Base-by-base conservation (phyloP, 2,329 filamentous ascomycete genomes). In the Paecilomyces sp. region DNA sequence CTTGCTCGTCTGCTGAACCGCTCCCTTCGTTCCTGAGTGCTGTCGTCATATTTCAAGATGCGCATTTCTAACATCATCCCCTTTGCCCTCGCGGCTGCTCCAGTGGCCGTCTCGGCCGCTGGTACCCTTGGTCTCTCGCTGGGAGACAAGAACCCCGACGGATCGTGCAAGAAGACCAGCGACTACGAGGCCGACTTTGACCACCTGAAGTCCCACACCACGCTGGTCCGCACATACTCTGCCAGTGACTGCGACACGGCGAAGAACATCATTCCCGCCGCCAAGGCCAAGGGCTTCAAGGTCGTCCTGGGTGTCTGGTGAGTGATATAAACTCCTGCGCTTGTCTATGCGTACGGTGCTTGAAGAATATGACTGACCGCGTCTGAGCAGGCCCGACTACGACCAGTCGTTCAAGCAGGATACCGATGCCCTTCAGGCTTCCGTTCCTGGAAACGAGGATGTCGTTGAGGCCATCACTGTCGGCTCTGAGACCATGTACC, bases 291-390 rank as follows among this genome's bases (percentile, higher is more conserved):
- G 73, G 82, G 80, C 18, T 86, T 89, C 75, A 78, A 88, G 75
- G 86, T 90, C 62, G 77, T 90, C n/a, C 75, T 90, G 50, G 88
- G 86, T 62, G 83, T 90, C 69, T 90, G 87, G 87, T 86, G 75
- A 64, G 79, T 67, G 61, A 33, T 15, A 33, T 15, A 18, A 25
- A 52, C 41, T 24, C 56, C 56, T 53, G 25, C 18, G 28, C 7
- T 56, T 34, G 15, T 25, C 30, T 3, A 47, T 22, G 7, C 12
- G 30, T 30, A 15, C 31, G n/a, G 58, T 6, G 30, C 3, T 22
- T 56, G 33, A 31, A 25, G 33, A 58, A 61, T 13, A 53, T 62
- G 12, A 55, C 28, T 58, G 55, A 47, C 41, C 15, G n/a, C 3
- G 7, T 22, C 31, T 11, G 31, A 9, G 18, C 8, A 84, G 84